Conservation (phyloP, 163 green algal species). For the Scenedesmus sp. region DNA sequence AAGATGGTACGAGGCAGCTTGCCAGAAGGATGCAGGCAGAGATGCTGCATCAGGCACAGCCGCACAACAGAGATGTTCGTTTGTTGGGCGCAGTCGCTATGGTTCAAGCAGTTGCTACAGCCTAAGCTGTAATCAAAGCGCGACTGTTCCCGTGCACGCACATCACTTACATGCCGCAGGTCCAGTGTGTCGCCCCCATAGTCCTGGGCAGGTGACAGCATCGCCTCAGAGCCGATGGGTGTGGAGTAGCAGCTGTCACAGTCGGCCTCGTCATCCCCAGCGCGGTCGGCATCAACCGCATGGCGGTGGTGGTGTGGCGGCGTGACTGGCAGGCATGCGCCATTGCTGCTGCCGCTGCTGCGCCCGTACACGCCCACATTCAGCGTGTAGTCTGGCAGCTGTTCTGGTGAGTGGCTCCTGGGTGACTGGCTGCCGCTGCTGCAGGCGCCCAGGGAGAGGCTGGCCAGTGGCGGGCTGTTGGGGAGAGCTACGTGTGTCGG, state of each 20-base stretch:
- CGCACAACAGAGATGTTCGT: background rate
- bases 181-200: slow-evolving; percentile 40
- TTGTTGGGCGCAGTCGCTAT: background rate
- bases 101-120: background rate
- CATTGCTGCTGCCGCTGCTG: background rate
- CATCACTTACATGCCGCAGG: slow-evolving; percentile 18
- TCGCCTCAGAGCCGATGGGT: background rate
- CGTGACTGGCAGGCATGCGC: background rate
- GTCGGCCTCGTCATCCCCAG: background rate
- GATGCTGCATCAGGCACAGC: background rate
- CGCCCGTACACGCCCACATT: background rate
- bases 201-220: background rate
- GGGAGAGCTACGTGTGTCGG: background rate
- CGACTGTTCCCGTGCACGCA: background rate
- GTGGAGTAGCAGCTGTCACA: slow-evolving; percentile 22
- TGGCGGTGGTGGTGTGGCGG: slow-evolving; percentile 14
- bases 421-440: background rate
- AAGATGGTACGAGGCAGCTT: too few relatives aligned
- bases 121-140: background rate
- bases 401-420: slow-evolving; percentile 7
- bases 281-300: background rate
- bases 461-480: slow-evolving; percentile 33
- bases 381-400: slow-evolving; percentile 7
- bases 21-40: background rate
- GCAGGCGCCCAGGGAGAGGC: background rate